phyloP scores from a whole-genome alignment of 31 red algal genomes.

The Odonthalia washingtoniensis region DNA sequence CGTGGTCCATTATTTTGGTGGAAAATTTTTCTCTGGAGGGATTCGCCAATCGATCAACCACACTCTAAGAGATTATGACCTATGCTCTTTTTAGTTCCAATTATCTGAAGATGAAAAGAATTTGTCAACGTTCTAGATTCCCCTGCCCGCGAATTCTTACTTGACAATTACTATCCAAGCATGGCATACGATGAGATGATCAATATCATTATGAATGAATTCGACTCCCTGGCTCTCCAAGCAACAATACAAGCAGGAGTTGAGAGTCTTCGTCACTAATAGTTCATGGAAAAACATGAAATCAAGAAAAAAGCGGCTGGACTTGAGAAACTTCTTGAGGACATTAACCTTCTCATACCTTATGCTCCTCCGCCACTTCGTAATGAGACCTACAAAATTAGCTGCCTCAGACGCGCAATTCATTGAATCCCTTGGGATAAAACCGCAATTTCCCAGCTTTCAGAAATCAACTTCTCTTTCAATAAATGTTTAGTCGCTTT shows the following conservation, averaged over 20 bases:
- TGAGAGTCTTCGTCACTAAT: not conserved
- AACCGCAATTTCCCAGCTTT: no score
- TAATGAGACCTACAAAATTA: not conserved
- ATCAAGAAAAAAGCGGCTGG: not conserved
- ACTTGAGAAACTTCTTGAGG: conserved; percentile 7
- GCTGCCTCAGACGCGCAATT: not conserved
- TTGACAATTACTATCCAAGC: not conserved
- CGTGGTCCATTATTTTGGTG: no score
- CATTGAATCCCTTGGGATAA: no score
- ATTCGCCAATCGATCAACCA: not conserved
- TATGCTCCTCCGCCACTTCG: not conserved
- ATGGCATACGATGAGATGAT: not conserved
- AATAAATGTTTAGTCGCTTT: no score
- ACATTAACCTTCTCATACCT: not conserved
- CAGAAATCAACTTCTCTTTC: no score
- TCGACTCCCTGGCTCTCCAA: not conserved
- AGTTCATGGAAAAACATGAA: not conserved
- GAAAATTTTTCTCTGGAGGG: no score
- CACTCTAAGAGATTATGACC: not conserved
- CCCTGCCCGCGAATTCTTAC: not conserved
- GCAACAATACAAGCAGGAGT: not conserved
- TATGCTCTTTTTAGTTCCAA: not conserved
- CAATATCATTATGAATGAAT: not conserved
- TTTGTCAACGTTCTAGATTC: not conserved
- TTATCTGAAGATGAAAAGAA: not conserved